These are phyloP conservation scores for Myxozyma sirexii DNA, from an alignment of 805 yeast genomes.

Conservation along the genomic window DNA sequence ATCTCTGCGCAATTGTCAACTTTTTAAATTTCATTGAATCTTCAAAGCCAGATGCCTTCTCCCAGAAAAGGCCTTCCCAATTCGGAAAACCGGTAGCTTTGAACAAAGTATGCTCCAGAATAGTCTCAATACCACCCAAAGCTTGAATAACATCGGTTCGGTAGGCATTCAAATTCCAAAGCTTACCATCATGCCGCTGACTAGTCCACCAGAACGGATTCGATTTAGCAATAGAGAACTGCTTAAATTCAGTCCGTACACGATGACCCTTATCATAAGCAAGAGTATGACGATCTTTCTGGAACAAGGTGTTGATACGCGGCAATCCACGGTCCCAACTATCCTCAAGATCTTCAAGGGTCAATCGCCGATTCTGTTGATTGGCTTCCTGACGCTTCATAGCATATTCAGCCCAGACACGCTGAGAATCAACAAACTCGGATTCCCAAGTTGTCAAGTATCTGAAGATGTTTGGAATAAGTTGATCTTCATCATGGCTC, in stretches of 20 bases:
- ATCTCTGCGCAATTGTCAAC: constrained; percentile 94
- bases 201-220: constrained; percentile 98
- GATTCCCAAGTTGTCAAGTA: constrained; percentile 96
- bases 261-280: constrained; percentile 96
- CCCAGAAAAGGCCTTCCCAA: constrained; percentile 99
- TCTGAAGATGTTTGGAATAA: constrained; percentile 91
- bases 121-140: constrained; percentile 94
- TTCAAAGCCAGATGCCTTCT: constrained; percentile 94
- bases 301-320: constrained; percentile 90
- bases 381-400: constrained; percentile 83
- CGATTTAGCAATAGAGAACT: constrained; percentile 66
- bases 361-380: constrained; percentile 79
- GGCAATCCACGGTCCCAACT: constrained; percentile 98
- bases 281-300: constrained; percentile 89
- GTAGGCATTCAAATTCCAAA: constrained; percentile 92
- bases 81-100: constrained; percentile 97
- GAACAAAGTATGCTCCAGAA: constrained; percentile 90
- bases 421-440: constrained; percentile 88
- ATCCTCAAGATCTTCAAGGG: constrained; percentile 91
- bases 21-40: constrained; percentile 93
- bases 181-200: constrained; percentile 88
- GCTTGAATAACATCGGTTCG: constrained; percentile 97
- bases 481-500: constrained; percentile 70
- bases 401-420: constrained; percentile 98
- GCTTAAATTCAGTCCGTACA: constrained; percentile 74